Base-by-base conservation (phyloP, 805 yeast species). In the Candida germanica region DNA sequence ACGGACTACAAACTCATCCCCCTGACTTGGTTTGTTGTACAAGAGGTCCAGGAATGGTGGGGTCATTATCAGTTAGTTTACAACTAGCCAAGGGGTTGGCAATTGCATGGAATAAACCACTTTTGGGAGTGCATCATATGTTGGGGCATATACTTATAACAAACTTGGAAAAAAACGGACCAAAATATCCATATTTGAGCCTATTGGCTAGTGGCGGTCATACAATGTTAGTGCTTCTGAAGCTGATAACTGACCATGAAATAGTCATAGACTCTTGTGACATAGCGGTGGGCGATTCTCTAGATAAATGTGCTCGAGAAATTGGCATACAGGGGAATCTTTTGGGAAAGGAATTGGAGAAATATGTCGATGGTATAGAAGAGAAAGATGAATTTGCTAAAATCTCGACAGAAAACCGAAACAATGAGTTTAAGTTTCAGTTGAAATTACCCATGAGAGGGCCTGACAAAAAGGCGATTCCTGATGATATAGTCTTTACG, bases 11-110 rank as follows among this genome's bases (percentile, higher is more conserved):
- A 1, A 7, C 15, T 0, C 49, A 46, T 18, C 65, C 66, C 0
- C 87, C 88, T 0, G 95, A 86, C 53, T 54, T 93, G 30, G 73
- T 93, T 1, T 84, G 95, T 56, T 95, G 83, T 4, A 93, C 98
- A 0, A 65, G 95, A 46, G 98, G 98, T 0, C 98, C 98, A 0
- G 98, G 98, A 0, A 87, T 93, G 96, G 75, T 80, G 6, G 96
- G 97, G 0, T 83, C 95, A 0, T 65, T 93, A 10, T 73, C 87
- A 7, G 82, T 87, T 0, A 94, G 97, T 1, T 66, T 84, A 16
- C 93, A 85, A 50, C 60, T 87, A 26, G 95, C 95, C 0, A 83
- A 87, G 49, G 98, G 98, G 0, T 63, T 93, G 9, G 65, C 88
- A 1, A 61, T 83, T 0, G 97, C 89, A 0, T 83, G 87, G 83